A percentile compares a stretch with the other conserved stretches of the same genome.
These are phyloP conservation scores for Cladosporium sp. DNA, from an alignment of 2,329 filamentous ascomycete genomes.

Conservation along the genomic window DNA sequence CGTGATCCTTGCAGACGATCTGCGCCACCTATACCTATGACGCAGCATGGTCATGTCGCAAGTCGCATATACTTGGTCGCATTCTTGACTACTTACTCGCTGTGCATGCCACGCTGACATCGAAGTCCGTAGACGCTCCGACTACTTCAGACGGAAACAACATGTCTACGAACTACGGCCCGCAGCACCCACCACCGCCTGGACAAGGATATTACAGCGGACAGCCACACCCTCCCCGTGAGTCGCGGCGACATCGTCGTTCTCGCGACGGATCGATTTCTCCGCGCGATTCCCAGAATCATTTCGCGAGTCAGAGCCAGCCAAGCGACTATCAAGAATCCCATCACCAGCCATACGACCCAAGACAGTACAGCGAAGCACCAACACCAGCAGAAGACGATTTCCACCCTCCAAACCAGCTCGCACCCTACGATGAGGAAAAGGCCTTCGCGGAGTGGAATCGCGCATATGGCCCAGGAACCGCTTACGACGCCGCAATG, in stretches of 20 bases:
- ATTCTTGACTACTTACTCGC: neutral
- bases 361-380: conserved; percentile 11
- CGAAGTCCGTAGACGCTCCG: neutral
- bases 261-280: conserved; percentile 7
- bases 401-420: conserved; percentile 9
- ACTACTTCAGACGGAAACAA: neutral
- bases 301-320: neutral
- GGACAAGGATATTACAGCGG: conserved; percentile 17
- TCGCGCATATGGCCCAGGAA: conserved; percentile 19
- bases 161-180: conserved; percentile 13
- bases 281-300: conserved; percentile 6
- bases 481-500: neutral
- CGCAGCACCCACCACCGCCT: conserved; percentile 11
- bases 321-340: neutral
- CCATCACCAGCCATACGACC: neutral
- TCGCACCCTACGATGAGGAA: conserved; percentile 23
- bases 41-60: conserved; percentile 7
- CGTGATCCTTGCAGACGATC: conserved; percentile 14
- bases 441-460: conserved; percentile 22
- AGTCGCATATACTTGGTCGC: conserved; percentile 6
- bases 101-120: neutral
- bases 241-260: neutral
- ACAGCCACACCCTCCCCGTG: conserved; percentile 2
- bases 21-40: conserved; percentile 18
- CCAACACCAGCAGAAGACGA: neutral